Base-by-base conservation (phyloP, 2,329 filamentous ascomycete genomes). In the Fusarium torulosum region DNA sequence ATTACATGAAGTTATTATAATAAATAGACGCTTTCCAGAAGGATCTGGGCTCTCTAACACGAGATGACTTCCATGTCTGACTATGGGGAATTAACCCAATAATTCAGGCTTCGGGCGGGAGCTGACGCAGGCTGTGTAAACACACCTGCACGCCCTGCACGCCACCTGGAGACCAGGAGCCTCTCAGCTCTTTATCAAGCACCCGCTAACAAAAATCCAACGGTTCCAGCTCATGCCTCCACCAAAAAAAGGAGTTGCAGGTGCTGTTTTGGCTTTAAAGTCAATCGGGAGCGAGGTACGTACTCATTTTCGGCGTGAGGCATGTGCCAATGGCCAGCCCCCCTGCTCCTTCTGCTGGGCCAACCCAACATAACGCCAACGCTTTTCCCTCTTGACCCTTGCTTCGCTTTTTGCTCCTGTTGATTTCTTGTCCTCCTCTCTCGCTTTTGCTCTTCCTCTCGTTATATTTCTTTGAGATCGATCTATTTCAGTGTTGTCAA, bases 351-450 rank as follows among this genome's bases (percentile, higher is more conserved):
- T 35, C 56, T 69, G 56, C 66, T 69, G 66, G 61, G 66, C 66
- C 66, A 69, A 69, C 53, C 60, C 41, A 57, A 46, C 60, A 66
- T 64, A 57, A 68, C 66, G 44, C 66, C 66, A 66, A 52, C 66
- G 56, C 66, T 59, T 69, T 68, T 37, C 33, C 33, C 17, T 35
- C 33, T 35, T 35, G 33, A 35, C 44, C 66, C 66, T 53, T 68
- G 59, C 15, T 61, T 53, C 55, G 55, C 60, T 53, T 59, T 67
- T 55, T 50, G 23, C 55, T 66, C 27, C 56, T 43, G 45, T 54
- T 55, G 53, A 58, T 55, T 69, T 61, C 56, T 52, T 52, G 59
- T 57, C 57, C 42, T 54, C 63, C 8, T 31, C 42, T 46, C 54
- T 68, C 64, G 59, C 49, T 58, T 53, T 42, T 19, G 35, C 52